Base-by-base conservation (phyloP, 768 basidiomycete genomes). In the Hericium erinaceus region DNA sequence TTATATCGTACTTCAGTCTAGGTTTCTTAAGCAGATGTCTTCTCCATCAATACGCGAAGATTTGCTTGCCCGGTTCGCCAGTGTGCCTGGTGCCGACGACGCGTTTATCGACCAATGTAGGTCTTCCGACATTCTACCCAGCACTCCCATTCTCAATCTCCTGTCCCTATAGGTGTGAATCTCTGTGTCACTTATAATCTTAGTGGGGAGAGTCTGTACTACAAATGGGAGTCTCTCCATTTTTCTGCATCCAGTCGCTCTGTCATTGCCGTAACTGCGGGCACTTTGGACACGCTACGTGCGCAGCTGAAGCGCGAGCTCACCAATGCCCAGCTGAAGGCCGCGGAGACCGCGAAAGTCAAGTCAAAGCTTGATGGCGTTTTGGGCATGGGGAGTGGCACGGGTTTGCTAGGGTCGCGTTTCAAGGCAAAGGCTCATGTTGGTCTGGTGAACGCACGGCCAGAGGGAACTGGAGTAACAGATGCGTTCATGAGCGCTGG, bases 151-250 rank as follows among this genome's bases (percentile, higher is more conserved):
- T 48, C 46, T n/a, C 16, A n/a, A 15, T n/a, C 18, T 16, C 11
- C 3, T 50, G 20, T 24, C 22, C 18, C 33, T 7, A 12, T 64
- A 90, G 88, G 87, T 61, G 75, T 78, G 37, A 74, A 75, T 24
- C 74, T 90, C 59, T 91, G 89, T 67, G 74, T 78, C 66, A 79
- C 79, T 62, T 86, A 82, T 71, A 77, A 79, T 57, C 39, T 85
- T 40, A 61, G 72, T 33, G 75, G 83, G 20, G 75, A 81, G 22
- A 67, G 72, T 51, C 74, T 91, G 18, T 75, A 75, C 41, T 90
- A 74, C 69, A 90, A 89, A 67, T 83, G 84, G 76, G 85, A 91
- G 85, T 85, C 15, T 11, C 56, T 41, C 26, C 48, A 40, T 26
- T 61, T 55, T 11, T 22, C 28, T 24, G 12, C 41, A 15, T 15